Evolutionary conservation across 2,329 filamentous ascomycete species (phyloP).

Genomic region (Neonectria sp.): DNA sequence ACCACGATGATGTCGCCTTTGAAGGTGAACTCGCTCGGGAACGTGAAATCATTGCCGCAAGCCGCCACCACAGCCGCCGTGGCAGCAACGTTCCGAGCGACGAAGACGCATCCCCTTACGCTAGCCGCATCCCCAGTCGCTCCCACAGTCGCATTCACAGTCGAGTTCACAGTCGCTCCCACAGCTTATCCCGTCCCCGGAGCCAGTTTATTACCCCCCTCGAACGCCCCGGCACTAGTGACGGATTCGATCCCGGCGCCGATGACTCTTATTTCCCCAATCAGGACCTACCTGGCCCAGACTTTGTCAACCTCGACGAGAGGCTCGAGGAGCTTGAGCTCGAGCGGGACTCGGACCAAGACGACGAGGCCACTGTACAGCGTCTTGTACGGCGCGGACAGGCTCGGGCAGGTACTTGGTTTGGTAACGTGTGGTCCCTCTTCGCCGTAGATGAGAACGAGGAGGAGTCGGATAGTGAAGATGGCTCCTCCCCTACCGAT

Average conservation of each 20-base stretch:
- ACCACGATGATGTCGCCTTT: slow-evolving; percentile 68
- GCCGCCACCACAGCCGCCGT: slow-evolving; percentile 64
- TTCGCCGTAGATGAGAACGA: slow-evolving; percentile 75
- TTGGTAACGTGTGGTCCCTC: slow-evolving; percentile 72
- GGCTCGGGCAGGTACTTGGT: slow-evolving; percentile 69
- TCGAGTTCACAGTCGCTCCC: slow-evolving; percentile 62
- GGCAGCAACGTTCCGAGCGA: slow-evolving; percentile 61
- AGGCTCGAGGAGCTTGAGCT: slow-evolving; percentile 68
- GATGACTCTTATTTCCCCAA: slow-evolving; percentile 44
- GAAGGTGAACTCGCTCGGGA: slow-evolving; percentile 68
- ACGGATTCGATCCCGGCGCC: slow-evolving; percentile 50
- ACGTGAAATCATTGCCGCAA: slow-evolving; percentile 58
- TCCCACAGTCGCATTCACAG: slow-evolving; percentile 64
- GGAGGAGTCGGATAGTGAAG: slow-evolving; percentile 62
- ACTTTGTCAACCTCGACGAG: slow-evolving; percentile 75
- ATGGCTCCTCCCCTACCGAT: slow-evolving; percentile 47
- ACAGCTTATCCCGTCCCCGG: slow-evolving; percentile 52
- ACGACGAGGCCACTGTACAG: slow-evolving; percentile 72
- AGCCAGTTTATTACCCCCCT: slow-evolving; percentile 62
- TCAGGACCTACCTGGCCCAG: slow-evolving; percentile 64
- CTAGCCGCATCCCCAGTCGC: slow-evolving; percentile 66
- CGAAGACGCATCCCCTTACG: slow-evolving; percentile 52
- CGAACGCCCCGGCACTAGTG: slow-evolving; percentile 54
- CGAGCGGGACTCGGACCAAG: slow-evolving; percentile 65
- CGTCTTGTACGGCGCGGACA: slow-evolving; percentile 69